phyloP scores from a whole-genome alignment of 495 filamentous ascomycete genomes.

The Talaromyces stipitatus region DNA sequence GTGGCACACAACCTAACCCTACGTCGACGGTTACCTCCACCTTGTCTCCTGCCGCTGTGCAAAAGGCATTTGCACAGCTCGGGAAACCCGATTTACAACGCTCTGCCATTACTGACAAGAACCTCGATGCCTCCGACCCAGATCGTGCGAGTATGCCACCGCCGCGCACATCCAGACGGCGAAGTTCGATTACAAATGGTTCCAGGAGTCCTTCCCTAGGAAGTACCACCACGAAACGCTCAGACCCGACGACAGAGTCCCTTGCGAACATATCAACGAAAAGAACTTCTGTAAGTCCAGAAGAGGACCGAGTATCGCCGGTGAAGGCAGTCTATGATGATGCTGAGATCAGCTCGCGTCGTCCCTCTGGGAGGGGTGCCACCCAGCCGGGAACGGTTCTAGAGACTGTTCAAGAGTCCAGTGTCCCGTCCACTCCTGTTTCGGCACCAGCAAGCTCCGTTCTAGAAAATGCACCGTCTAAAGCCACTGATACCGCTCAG shows the following conservation, averaged over 20 bases:
- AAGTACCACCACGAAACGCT: conserved; percentile 18
- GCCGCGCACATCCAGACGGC: conserved; percentile 5
- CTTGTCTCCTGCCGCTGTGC: conserved; percentile 51
- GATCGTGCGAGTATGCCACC: conserved; percentile 53
- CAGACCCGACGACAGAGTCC: conserved; percentile 27
- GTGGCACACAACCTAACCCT: conserved; percentile 13
- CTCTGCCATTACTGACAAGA: conserved; percentile 44
- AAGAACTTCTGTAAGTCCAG: conserved; percentile 18
- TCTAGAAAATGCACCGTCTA: conserved; percentile 32
- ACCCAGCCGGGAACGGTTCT: conserved; percentile 63
- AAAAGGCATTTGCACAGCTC: conserved; percentile 56
- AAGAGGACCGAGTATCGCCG: conserved; percentile 19
- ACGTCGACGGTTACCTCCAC: conserved; percentile 24
- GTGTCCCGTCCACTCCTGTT: conserved; percentile 67
- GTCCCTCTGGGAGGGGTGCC: conserved; percentile 47
- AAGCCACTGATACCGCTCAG: conserved; percentile 14
- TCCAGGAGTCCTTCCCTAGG: conserved; percentile 41
- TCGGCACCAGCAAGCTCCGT: conserved; percentile 33
- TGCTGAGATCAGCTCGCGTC: conserved; percentile 23
- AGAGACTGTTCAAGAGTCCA: conserved; percentile 91
- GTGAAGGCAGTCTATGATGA: conserved; percentile 17
- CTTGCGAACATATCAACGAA: conserved; percentile 39
- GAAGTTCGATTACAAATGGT: conserved; percentile 4
- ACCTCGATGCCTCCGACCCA: conserved; percentile 50
- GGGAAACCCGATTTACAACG: conserved; percentile 51